Conservation (phyloP, 1,284 basidiomycete species). For the Rhodotorula sp. region DNA sequence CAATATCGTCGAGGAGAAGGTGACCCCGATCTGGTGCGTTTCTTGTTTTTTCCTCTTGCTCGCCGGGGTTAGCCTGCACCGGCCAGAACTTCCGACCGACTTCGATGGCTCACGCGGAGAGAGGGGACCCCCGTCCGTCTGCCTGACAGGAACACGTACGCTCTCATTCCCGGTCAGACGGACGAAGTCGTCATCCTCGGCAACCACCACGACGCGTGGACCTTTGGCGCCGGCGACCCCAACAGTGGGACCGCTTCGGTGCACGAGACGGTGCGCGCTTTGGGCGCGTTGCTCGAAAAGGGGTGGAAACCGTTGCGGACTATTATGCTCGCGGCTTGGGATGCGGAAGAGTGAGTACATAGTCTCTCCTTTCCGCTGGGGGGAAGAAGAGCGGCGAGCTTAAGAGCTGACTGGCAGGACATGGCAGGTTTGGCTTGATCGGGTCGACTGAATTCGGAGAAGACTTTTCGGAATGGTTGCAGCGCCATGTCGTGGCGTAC, state of each 20-base stretch:
- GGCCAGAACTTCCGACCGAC: too few relatives aligned
- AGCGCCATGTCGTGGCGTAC: conserved; percentile 66
- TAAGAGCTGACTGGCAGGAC: too few relatives aligned
- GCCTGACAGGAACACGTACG: conserved; percentile 71
- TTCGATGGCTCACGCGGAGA: too few relatives aligned
- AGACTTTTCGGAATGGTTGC: conserved; percentile 48
- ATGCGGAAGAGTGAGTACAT: conserved; percentile 69
- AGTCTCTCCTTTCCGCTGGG: too few relatives aligned
- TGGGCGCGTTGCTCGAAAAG: conserved; percentile 65
- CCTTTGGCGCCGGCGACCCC: conserved; percentile 69
- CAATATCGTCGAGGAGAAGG: conserved; percentile 66
- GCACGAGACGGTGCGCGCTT: conserved; percentile 77
- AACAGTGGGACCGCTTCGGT: conserved; percentile 83
- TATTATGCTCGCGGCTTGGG: conserved; percentile 87
- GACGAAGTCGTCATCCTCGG: conserved; percentile 80
- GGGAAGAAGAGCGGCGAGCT: neutral
- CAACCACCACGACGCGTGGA: conserved; percentile 76
- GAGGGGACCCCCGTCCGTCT: too few relatives aligned
- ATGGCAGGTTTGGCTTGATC: conserved; percentile 66
- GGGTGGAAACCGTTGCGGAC: conserved; percentile 91
- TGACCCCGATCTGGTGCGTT: conserved; percentile 55
- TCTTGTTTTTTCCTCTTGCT: too few relatives aligned
- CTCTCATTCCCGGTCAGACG: conserved; percentile 76
- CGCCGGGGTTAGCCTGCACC: too few relatives aligned
- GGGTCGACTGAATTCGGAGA: conserved; percentile 61